Base-by-base conservation (phyloP, 148 eudicot species). In the Amaranthus hypochondriacus region DNA sequence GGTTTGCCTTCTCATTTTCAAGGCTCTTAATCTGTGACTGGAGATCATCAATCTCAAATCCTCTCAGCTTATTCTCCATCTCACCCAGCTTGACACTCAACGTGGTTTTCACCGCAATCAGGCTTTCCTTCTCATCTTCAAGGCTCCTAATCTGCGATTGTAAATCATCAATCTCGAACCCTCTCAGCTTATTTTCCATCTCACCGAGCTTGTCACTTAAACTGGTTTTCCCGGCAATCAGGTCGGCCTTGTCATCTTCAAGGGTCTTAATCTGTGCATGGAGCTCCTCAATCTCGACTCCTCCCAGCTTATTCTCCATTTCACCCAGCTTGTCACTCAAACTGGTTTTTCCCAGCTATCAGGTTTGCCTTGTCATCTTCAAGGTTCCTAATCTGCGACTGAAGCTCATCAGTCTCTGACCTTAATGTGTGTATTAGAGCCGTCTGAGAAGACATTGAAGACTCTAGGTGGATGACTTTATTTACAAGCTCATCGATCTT, bases 401-500 rank as follows among this genome's bases (percentile, higher is more conserved):
- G 96, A 15, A 95, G 89, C 56, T 89, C 97, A 71, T 85, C 84
- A 3, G 87, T 80, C 75, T 92, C 94, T 10, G 80, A 78, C 66
- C 84, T 89, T 54, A 95, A 82, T 66, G 89, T 85, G 59, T 87
- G 82, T 43, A 88, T 87, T 53, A 92, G 78, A 56, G 88, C 91
- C 48, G 92, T 89, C 81, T 95, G 99, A 66, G 96, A 87, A 46
- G 92, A 83, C 68, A 95, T 92, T 6, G 89, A 76, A 52, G 86
- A 86, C 76, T 92, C 92, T 70, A 92, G 76, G 82, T 73, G 86
- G 51, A 90, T 87, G 75, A 92, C 96, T 82, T 87, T 90, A 76
- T 79, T 84, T 43, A 92, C 99, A 69, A 95, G 92, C 82, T 92
- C 89, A 71, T 95, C 94, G 5, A 95, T 85, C 77, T 85, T 95